Evolutionary conservation across 306 rosid genomes (phyloP), one percentile per base, ranked within the genome.

Genomic region (Fragaria vesca): DNA sequence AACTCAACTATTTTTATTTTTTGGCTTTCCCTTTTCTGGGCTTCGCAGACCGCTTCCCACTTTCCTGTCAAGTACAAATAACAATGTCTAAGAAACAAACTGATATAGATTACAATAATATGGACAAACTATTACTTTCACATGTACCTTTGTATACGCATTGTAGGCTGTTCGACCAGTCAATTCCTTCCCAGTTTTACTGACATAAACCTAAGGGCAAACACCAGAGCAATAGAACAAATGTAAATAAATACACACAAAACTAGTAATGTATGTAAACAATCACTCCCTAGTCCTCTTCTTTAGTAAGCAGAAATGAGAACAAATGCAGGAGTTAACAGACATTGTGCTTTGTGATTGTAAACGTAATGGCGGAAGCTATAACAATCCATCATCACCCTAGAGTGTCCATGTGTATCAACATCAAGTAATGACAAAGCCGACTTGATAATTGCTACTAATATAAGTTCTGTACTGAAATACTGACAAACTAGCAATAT

Each of bases 201-300:
- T 85, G 66, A 88, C 91, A 87, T 94, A 92, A 73, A 92, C 96
- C 98, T 94, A 85, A 71, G 66, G 72, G 26, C 70, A 48, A 75
- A 72, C 48, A 66, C 48, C 30, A 83, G 26, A 75, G 52, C 74
- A 78, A 87, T 74, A 79, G 78, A 54, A 54, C 11, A 54, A 54
- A 18, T 17, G 9, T 15, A 13, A 48, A 3, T 12, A 47, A 48
- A 15, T 20, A 18, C 60, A 18, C 26, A 54, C 1, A 8, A 54
- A 20, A 20, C 5, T 12, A 54, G n/a, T 52, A 17, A 5, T 52
- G 21, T 17, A 52, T 50, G 57, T 51, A 17, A 17, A 18, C 17
- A 51, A 51, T 8, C 12, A 0, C 24, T 54, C 26, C 8, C 45
- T 42, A 20, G 9, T 52, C 9, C n/a, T 28, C 38, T 73, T 57